Evolutionary conservation across 1,284 basidiomycete genomes (phyloP), one percentile per base, ranked within the genome.

Genomic region (Calocybe gambosa): DNA sequence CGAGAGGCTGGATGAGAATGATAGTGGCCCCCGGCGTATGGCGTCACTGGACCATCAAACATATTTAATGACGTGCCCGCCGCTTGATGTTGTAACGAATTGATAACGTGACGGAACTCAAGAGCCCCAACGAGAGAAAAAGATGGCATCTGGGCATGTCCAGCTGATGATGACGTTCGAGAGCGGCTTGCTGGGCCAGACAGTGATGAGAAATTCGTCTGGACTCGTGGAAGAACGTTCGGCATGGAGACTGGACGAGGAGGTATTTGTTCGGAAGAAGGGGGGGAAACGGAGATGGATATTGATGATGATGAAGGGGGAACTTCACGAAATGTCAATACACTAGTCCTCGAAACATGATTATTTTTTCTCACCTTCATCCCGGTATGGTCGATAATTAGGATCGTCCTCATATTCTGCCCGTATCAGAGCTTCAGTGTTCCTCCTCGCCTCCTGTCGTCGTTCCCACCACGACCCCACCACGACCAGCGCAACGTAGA

Each of bases 81-180:
- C 0, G 84, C 80, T 54, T 86, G 74, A 42, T 75, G 72, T 47
- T 82, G 78, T 7, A 98, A 71, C 0, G 85, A 86, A 13, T 86
- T 76, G 12, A 97, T 86, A 12, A 96, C 88, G 50, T 93, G 85
- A 21, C 91, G 75, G 65, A 97, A 97, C 63, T 97, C 94, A 43
- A 98, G 79, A 0, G 94, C 93, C 7, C 93, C 90, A 2, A 96
- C 78, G 1, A 98, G 77, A 5, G 93, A 95, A 64, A 93, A 92
- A 0, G 85, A 88, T 1, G 86, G 86, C 66, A 89, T 77, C 49
- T 79, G 75, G 6, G 68, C 61, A 52, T 61, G 64, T 2, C 70
- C 57, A 45, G 63, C 3, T 9, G 60, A 51, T 50, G 72, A 58
- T 61, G 65, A 54, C 60, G 73, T 66, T 10, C 71, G 58, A 56